Base-by-base conservation (phyloP, 1,284 basidiomycete genomes). In the Rhodotorula sp. region DNA sequence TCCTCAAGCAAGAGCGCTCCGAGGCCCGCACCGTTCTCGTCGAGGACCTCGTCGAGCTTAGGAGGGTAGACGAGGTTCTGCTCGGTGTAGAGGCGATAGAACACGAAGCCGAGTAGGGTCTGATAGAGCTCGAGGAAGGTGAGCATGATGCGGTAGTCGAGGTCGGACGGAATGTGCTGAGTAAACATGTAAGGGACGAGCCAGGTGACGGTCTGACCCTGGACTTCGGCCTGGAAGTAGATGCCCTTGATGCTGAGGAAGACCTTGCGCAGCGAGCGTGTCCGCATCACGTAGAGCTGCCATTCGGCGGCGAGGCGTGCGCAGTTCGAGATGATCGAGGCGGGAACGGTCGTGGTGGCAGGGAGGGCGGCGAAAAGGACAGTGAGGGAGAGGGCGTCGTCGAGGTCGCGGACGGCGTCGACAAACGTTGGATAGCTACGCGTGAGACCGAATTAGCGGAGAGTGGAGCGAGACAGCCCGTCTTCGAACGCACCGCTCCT, bases 121-220 rank as follows among this genome's bases (percentile, higher is more conserved):
- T 99, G 94, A 82, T 99, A 99, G 15, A 99, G 86, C 81, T 99
- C 96, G 78, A 99, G 83, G 85, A 99, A 99, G 18, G 96, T 99
- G 75, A 97, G 83, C 89, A 99, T 96, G 65, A 99, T 95, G 61
- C 96, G 89, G 79, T 97, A 91, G 81, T 99, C 96, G 73, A 99
- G 94, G 78, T 99, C 95, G 59, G 88, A 81, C 13, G 96, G 96
- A 68, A 97, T 88, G 76, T 87, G 89, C 83, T 99, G 96, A 7
- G 94, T 95, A 81, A 99, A 99, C 79, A 94, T 91, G 81, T 97
- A 99, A 2, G 95, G 94, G 30, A 98, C 92, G 37, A 99, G 87
- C 96, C 96, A 99, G 59, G 94, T 94, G 51, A 84, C 80, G 40
- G 85, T 88, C 81, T 99, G 92, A 74, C 93, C 94, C 83, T 91